A percentile compares a stretch with the other conserved stretches of the same genome.
Conservation (phyloP, 1,139 yeast genomes). For the Protomyces inouyei region DNA sequence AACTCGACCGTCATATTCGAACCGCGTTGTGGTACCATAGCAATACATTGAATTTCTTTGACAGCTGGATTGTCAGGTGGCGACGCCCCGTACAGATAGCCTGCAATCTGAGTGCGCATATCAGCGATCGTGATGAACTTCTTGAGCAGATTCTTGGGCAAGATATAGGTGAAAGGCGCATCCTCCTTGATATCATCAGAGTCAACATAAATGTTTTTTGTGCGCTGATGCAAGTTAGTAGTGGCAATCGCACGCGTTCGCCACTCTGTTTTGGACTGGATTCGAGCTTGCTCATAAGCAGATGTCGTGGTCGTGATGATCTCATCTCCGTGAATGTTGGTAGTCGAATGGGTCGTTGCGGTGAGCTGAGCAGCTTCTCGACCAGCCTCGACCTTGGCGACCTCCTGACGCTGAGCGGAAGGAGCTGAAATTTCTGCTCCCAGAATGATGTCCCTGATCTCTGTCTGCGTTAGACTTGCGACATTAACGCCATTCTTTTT, state of each 20-base stretch:
- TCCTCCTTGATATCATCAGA: constrained; percentile 53
- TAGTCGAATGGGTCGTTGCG: constrained; percentile 77
- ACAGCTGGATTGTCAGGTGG: constrained; percentile 66
- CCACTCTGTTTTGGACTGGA: constrained; percentile 88
- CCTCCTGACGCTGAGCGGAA: constrained; percentile 71
- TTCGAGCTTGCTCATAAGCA: constrained; percentile 76
- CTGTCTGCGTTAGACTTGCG: constrained; percentile 84
- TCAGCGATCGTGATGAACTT: constrained; percentile 80
- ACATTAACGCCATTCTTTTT: constrained; percentile 80
- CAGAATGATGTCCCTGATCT: constrained; percentile 84
- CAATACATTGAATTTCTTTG: constrained; percentile 72
- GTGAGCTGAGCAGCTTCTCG: constrained; percentile 51
- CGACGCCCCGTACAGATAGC: constrained; percentile 67
- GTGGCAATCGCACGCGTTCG: constrained; percentile 79
- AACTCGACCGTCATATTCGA: constrained; percentile 61
- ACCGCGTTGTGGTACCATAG: constrained; percentile 85
- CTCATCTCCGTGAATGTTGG: constrained; percentile 93
- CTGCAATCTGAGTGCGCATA: constrained; percentile 76
- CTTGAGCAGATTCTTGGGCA: constrained; percentile 76
- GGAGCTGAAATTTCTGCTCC: constrained; percentile 95
- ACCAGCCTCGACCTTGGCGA: constrained; percentile 66
- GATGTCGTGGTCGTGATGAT: constrained; percentile 91
- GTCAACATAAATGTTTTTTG: constrained; percentile 71
- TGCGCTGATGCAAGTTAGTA: constrained; percentile 63
- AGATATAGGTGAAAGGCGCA: constrained; percentile 58